Conservation (phyloP, 2,329 filamentous ascomycete species). For the Coccinonectria pachysandricola region DNA sequence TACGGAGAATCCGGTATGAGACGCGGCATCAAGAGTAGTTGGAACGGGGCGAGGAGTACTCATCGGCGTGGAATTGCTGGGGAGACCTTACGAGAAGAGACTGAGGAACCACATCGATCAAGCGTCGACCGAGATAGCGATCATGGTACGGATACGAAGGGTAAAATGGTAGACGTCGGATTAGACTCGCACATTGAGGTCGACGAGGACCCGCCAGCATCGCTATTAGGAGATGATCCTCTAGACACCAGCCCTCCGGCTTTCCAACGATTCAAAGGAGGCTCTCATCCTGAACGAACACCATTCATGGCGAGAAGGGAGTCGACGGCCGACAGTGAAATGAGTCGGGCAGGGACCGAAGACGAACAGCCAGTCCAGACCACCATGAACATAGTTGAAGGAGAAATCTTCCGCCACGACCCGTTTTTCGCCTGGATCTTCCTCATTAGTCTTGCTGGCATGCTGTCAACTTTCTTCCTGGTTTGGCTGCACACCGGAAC, state of each 20-base stretch:
- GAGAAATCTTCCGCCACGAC: slow-evolving; percentile 72
- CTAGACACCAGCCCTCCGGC: slow-evolving; percentile 47
- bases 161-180: slow-evolving; percentile 78
- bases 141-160: slow-evolving; percentile 31
- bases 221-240: slow-evolving; percentile 44
- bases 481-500: slow-evolving; percentile 81
- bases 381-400: slow-evolving; percentile 45
- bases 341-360: slow-evolving; percentile 28
- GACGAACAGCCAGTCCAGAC: slow-evolving; percentile 26
- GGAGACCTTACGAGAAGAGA: slow-evolving; percentile 30
- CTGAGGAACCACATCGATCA: slow-evolving; percentile 30
- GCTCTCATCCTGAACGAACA: slow-evolving; percentile 26
- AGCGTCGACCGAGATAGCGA: slow-evolving; percentile 21
- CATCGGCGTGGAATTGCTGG: slow-evolving; percentile 18
- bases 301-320: slow-evolving; percentile 31
- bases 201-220: slow-evolving; percentile 47
- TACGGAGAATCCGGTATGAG: slow-evolving; percentile 38
- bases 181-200: slow-evolving; percentile 57
- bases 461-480: slow-evolving; percentile 81
- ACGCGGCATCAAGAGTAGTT: slow-evolving; percentile 53
- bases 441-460: slow-evolving; percentile 69
- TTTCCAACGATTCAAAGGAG: slow-evolving; percentile 47
- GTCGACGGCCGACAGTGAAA: slow-evolving; percentile 37
- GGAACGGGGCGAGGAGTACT: slow-evolving; percentile 44
- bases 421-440: slow-evolving; percentile 88